Conservation (phyloP, 2,329 filamentous ascomycete genomes). For the Xylariaceae sp. region DNA sequence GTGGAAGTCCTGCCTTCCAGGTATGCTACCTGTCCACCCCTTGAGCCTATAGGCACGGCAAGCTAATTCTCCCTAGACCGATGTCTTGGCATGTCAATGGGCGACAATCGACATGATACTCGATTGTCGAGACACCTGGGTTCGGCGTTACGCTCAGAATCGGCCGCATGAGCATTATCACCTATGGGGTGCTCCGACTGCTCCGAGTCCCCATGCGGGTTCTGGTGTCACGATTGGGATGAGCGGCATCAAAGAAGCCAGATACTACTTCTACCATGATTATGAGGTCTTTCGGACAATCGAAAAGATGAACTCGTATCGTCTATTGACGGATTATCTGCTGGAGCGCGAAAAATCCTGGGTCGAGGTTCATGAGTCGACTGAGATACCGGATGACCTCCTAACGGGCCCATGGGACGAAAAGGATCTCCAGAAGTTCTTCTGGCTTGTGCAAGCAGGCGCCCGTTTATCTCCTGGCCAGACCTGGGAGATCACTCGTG, state of each 20-base stretch:
- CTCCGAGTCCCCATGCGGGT: conserved; percentile 22
- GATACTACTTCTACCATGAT: conserved; percentile 25
- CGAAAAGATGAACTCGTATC: neutral
- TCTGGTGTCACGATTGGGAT: neutral
- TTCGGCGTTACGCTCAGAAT: conserved; percentile 34
- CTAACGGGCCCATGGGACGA: conserved; percentile 41
- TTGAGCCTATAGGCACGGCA: neutral
- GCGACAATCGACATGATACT: conserved; percentile 42
- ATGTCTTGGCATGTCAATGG: conserved; percentile 42
- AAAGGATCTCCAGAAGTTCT: conserved; percentile 37
- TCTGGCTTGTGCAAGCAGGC: conserved; percentile 42
- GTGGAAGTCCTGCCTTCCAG: conserved; percentile 41
- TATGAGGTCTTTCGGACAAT: conserved; percentile 24
- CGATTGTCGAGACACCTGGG: conserved; percentile 45
- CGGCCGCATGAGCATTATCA: conserved; percentile 33
- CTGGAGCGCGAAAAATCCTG: conserved; percentile 12
- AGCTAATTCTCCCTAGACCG: conserved; percentile 32
- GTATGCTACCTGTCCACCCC: conserved; percentile 30
- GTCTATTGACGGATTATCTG: conserved; percentile 18
- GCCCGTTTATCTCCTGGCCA: conserved; percentile 30
- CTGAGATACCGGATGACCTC: conserved; percentile 38
- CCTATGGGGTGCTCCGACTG: conserved; percentile 24
- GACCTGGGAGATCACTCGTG: conserved; percentile 40
- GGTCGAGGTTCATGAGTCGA: conserved; percentile 37
- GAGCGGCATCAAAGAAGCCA: conserved; percentile 12